Evolutionary conservation across 1,284 basidiomycete genomes (phyloP).

Genomic region (Ceraceosorus bombacis): DNA sequence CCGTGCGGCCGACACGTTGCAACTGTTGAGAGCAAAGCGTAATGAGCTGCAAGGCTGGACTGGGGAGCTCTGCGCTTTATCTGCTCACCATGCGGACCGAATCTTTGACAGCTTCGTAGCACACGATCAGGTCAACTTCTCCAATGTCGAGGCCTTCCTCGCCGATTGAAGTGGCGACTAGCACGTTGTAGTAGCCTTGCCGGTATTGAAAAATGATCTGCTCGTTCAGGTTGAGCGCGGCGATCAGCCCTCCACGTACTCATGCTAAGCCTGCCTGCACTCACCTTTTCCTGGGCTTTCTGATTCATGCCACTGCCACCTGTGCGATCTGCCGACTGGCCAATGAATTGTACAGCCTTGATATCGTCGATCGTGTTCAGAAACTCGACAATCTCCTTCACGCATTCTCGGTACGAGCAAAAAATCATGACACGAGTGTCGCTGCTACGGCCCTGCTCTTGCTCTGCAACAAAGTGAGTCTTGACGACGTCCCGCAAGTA

Average conservation of each 20-base stretch:
- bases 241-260: not conserved
- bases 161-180: slow-evolving; percentile 93
- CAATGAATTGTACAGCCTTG: slow-evolving; percentile 76
- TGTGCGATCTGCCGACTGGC: slow-evolving; percentile 76
- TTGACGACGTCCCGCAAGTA: slow-evolving; percentile 53
- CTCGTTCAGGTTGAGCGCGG: not conserved
- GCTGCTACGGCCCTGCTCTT: slow-evolving; percentile 56
- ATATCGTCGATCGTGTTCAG: slow-evolving; percentile 53
- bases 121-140: slow-evolving; percentile 92
- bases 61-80: slow-evolving; percentile 50
- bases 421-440: slow-evolving; percentile 89
- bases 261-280: slow-evolving; percentile 13
- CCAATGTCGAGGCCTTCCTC: slow-evolving; percentile 99
- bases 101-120: slow-evolving; percentile 93
- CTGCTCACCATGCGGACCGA: slow-evolving; percentile 70
- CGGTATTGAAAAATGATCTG: slow-evolving; percentile 81
- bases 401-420: slow-evolving; percentile 75
- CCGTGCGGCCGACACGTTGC: slow-evolving; percentile 91
- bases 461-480: slow-evolving; percentile 44
- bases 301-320: slow-evolving; percentile 82
- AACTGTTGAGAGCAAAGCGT: slow-evolving; percentile 55
- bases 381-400: slow-evolving; percentile 73
- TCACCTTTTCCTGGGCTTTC: slow-evolving; percentile 78
- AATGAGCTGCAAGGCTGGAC: not conserved
- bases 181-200: slow-evolving; percentile 74